Base-by-base conservation (phyloP, 345 rosid species). In the Hibiscus mutabilis region DNA sequence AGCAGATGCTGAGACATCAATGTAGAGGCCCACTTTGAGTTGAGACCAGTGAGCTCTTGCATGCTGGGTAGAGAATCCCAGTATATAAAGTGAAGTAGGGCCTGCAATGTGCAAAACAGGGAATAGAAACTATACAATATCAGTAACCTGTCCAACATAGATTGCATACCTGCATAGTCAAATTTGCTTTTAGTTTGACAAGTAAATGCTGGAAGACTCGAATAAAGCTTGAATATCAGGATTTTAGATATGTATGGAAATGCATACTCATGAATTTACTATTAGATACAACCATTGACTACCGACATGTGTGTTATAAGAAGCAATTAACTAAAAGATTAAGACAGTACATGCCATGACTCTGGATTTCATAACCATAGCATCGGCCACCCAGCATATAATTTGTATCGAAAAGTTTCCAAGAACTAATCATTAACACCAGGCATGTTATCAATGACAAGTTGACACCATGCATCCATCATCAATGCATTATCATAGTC, bases 1-100 rank as follows among this genome's bases (percentile, higher is more conserved):
- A 87, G 89, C 72, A 87, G 80, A 81, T 85, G 92, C 79, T 87
- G 92, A 77, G 77, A 82, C 86, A 87, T 87, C 82, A 87, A 82
- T 57, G 88, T 79, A 67, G 84, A 84, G 11, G 81, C 92, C 89
- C 88, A 79, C 72, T 87, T 85, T 33, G 88, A 73, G 49, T 80
- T 79, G 76, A 85, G 61, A 59, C 89, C 88, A n/a, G 86, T 80
- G 61, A 87, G 83, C 60, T 85, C 92, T 81, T 85, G 84, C 81
- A 85, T 60, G 69, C 85, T 86, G 60, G 88, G 91, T 25, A 85
- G 83, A 22, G 64, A 42, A 61, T 85, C 89, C 83, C 87, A 85
- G 75, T 87, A 87, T 19, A 87, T 85, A 55, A 84, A 87, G 79
- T 84, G 88, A 68, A 87, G 86, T 58, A 87, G 63, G 40, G 89